Base-by-base conservation (phyloP, 1,284 basidiomycete genomes). In the Laetiporus sulphureus region DNA sequence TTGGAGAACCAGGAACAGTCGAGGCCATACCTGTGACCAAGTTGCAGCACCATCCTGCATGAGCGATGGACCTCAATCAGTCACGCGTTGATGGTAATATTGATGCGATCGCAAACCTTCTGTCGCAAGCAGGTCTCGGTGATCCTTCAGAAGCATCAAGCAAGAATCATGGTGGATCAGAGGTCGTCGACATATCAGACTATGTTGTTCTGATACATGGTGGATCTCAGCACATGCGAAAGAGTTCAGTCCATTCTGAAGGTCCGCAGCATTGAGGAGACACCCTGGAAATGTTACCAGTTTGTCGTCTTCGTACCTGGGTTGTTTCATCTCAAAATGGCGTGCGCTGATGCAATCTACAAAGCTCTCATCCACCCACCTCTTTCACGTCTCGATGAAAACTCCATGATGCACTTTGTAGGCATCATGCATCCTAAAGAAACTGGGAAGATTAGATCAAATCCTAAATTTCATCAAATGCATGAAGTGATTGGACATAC, bases 251-350 rank as follows among this genome's bases (percentile, higher is more conserved):
- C 36, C 18, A 5, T 43, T 8, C 36, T 15, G 15, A 15, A 27
- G 2, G 37, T 38, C 36, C 31, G 50, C 35, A 11, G 41, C 40
- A 13, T 46, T 44, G 0, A 43, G 21, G n/a, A 30, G 22, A 38
- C 27, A n/a, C 36, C 36, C 2, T 27, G 3, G 3, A 13, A 25
- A 15, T n/a, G 23, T 10, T 36, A 21, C 12, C 23, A 44, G 62
- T 53, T 42, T 29, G 45, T 65, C 1, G 51, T 66, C 5, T 61
- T 56, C 38, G 47, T 65, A 0, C 38, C 57, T 7, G 66, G 66
- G 0, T 47, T 66, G 2, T 69, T 69, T 36, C 66, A 69, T 32
- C 44, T 63, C 22, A 62, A 64, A 45, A 68, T 68, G 67, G 65
- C 64, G 0, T 58, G 54, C 11, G 59, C 57, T 0, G 62, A 68